phyloP scores from a whole-genome alignment of 1,284 basidiomycete genomes.

The Boletellus deceptivus region DNA sequence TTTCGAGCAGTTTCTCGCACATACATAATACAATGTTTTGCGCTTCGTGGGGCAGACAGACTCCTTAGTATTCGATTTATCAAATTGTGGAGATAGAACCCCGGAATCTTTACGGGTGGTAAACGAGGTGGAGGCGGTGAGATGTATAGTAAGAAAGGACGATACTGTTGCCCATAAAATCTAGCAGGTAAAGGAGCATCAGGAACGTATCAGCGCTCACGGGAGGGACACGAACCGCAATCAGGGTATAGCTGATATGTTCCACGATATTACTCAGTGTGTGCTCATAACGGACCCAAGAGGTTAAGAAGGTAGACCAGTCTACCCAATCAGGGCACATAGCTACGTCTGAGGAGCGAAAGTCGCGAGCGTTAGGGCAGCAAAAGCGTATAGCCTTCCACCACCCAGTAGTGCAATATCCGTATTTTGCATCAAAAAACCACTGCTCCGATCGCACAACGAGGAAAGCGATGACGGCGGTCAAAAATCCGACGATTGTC shows the following conservation, averaged over 20 bases:
- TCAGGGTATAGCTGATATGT: constrained; percentile 70
- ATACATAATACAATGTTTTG: constrained; percentile 80
- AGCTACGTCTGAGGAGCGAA: constrained; percentile 33
- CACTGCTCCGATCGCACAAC: constrained; percentile 87
- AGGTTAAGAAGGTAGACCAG: constrained; percentile 61
- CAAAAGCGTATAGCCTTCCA: constrained; percentile 82
- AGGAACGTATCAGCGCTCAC: background rate
- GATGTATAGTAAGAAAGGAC: constrained; percentile 77
- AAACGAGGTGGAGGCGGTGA: constrained; percentile 88
- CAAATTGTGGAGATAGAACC: constrained; percentile 56
- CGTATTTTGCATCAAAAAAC: constrained; percentile 94
- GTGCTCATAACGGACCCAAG: constrained; percentile 18
- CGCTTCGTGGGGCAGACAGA: constrained; percentile 43
- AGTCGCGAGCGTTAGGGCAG: constrained; percentile 50
- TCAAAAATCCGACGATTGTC: constrained; percentile 81
- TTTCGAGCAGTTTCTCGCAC: constrained; percentile 28
- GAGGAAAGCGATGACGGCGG: constrained; percentile 82
- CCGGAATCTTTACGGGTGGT: constrained; percentile 85
- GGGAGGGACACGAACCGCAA: constrained; percentile 62
- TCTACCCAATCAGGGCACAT: constrained; percentile 71
- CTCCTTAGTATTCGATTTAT: constrained; percentile 27
- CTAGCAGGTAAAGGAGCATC: constrained; percentile 37
- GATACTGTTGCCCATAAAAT: constrained; percentile 71
- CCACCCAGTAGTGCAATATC: constrained; percentile 75
- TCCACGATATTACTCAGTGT: constrained; percentile 49